These are phyloP conservation scores for Xylaria sp. DNA, from an alignment of 2,329 filamentous ascomycete species.

Conservation along the genomic window DNA sequence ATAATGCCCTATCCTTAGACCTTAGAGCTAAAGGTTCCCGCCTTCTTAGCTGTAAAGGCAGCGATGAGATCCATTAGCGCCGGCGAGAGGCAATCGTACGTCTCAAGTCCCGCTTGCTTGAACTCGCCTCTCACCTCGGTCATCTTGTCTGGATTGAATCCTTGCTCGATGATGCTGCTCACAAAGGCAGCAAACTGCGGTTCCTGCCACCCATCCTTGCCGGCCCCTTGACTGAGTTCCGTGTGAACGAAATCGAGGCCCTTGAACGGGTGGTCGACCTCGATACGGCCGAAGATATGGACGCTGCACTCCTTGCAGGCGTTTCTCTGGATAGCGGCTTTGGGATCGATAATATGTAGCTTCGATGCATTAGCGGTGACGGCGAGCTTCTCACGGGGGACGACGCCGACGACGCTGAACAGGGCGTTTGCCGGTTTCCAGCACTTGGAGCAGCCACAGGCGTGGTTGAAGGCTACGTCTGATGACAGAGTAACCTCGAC, in stretches of 20 bases:
- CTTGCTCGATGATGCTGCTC: constrained; percentile 71
- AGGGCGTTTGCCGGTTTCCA: constrained; percentile 70
- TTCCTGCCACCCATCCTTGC: constrained; percentile 70
- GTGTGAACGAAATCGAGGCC: constrained; percentile 72
- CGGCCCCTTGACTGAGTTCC: constrained; percentile 55
- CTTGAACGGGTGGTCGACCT: constrained; percentile 68
- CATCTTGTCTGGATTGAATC: constrained; percentile 61
- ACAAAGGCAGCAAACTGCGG: constrained; percentile 74
- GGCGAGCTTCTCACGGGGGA: constrained; percentile 58
- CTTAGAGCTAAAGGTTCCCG: constrained; percentile 33
- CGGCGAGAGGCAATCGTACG: constrained; percentile 68
- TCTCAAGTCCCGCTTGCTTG: constrained; percentile 59
- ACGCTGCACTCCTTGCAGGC: constrained; percentile 66
- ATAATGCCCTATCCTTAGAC: not conserved
- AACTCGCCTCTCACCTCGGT: constrained; percentile 60
- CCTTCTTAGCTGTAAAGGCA: constrained; percentile 56
- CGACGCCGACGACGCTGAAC: constrained; percentile 68
- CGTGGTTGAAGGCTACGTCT: constrained; percentile 72
- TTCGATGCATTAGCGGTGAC: constrained; percentile 65
- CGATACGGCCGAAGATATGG: constrained; percentile 69
- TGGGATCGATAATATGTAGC: constrained; percentile 48
- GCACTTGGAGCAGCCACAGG: constrained; percentile 74
- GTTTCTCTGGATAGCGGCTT: constrained; percentile 64
- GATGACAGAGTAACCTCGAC: constrained; percentile 63
- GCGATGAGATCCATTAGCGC: constrained; percentile 60